Base-by-base conservation (phyloP, 2,329 filamentous ascomycete genomes). In the Atkinsonella texensis region DNA sequence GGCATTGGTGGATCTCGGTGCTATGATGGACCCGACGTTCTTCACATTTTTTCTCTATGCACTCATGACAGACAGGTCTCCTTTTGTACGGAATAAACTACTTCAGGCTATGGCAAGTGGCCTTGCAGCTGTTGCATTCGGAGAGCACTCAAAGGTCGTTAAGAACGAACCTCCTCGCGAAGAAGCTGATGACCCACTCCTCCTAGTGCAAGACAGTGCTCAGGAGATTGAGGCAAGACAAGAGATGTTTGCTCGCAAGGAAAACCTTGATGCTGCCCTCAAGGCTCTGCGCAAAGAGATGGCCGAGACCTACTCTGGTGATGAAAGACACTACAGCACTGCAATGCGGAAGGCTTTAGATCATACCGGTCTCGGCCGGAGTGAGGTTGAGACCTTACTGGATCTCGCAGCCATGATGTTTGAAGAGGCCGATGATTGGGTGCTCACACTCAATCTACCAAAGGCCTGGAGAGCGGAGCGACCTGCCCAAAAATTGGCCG, bases 231-330 rank as follows among this genome's bases (percentile, higher is more conserved):
- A 78, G 58, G 83, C 82, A 44, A 62, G 70, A 32, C 77, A 76
- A 51, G 77, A 81, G 61, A 79, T 81, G 70, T 83, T 82, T 64
- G 77, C 80, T 53, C 79, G 80, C 57, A 81, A 81, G 57, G 75
- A 79, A 59, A 83, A 88, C 60, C 68, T 81, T 20, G 74, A 78
- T 48, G 72, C 77, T 42, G 76, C 85, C 38, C 63, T 74, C 18
- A 69, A 64, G 51, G 71, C 71, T 10, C 51, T 74, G 50, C 66
- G 67, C 45, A 68, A 63, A 54, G 71, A 73, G 56, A 70, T 74
- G 69, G 67, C 72, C 10, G 67, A 70, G 54, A 69, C 65, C 1
- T 73, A 70, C 47, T 59, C 57, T 3, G 60, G 61, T 4, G 65
- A 72, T 18, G 64, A 70, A 50, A 57, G 64, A 31, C 65, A 69